These are phyloP conservation scores for Debaryomyces subglobosus DNA, from an alignment of 1,139 yeast species.

Conservation along the genomic window DNA sequence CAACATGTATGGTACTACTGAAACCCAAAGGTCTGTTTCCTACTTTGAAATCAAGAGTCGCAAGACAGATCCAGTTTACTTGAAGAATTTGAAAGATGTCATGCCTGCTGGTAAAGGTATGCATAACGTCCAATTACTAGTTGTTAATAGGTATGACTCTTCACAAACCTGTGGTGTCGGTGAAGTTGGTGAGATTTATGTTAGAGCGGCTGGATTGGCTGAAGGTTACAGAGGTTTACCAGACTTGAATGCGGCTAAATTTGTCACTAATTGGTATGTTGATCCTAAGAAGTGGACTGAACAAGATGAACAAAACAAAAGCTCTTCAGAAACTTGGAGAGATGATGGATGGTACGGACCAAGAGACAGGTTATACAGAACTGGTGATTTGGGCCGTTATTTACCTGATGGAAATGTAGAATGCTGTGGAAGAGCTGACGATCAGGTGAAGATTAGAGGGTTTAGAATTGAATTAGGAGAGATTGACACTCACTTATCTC, in stretches of 20 bases:
- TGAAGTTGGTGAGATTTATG: slow-evolving; percentile 97
- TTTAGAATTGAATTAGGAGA: slow-evolving; percentile 98
- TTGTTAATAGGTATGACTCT: slow-evolving; percentile 87
- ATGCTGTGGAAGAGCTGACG: slow-evolving; percentile 98
- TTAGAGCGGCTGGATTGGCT: slow-evolving; percentile 96
- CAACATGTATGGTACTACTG: slow-evolving; percentile 99
- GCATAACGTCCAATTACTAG: slow-evolving; percentile 90
- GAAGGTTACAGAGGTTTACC: slow-evolving; percentile 95
- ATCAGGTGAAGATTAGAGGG: slow-evolving; percentile 97
- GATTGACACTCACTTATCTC: slow-evolving; percentile 94
- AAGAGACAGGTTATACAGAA: slow-evolving; percentile 91
- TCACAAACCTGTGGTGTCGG: slow-evolving; percentile 96
- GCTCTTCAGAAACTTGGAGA: slow-evolving; percentile 67
- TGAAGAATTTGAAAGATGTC: slow-evolving; percentile 86
- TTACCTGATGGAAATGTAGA: slow-evolving; percentile 97
- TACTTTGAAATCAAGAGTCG: slow-evolving; percentile 86
- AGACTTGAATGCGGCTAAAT: slow-evolving; percentile 83
- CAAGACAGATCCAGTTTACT: slow-evolving; percentile 66
- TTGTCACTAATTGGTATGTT: slow-evolving; percentile 88
- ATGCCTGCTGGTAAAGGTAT: slow-evolving; percentile 99
- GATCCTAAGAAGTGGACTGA: slow-evolving; percentile 61
- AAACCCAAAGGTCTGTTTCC: slow-evolving; percentile 97
- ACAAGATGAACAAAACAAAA: slow-evolving; percentile 46
- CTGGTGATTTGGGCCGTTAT: slow-evolving; percentile 97
- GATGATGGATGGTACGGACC: slow-evolving; percentile 86